These are phyloP conservation scores for Pouteria campechiana DNA, from an alignment of 179 eudicot genomes.

Conservation along the genomic window DNA sequence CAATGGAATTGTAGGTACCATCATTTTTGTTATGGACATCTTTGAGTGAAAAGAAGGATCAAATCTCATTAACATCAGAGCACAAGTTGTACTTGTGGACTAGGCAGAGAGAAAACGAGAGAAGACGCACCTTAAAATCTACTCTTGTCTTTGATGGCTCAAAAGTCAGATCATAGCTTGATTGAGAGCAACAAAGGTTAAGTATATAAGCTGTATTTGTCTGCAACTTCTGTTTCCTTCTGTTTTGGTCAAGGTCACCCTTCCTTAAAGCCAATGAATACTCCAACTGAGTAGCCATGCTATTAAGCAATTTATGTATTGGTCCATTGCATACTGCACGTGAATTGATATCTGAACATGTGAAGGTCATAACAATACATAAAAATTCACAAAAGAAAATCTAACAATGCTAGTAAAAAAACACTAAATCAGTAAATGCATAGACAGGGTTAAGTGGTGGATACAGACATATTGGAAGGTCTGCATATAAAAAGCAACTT, in stretches of 20 bases:
- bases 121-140: conserved; percentile 65
- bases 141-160: conserved; percentile 62
- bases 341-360: conserved; percentile 69
- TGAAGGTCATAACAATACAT: conserved; percentile 33
- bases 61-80: not conserved
- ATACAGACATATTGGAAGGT: conserved; percentile 89
- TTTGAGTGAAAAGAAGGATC: no score
- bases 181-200: conserved; percentile 63
- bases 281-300: conserved; percentile 38
- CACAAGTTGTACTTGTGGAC: no score
- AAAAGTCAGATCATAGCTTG: conserved; percentile 49
- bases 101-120: no score
- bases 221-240: conserved; percentile 41
- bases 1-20: no score
- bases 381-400: conserved; percentile 1
- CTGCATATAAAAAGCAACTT: conserved; percentile 36
- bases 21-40: no score
- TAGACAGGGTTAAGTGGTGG: conserved; percentile 20
- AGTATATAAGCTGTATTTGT: conserved; percentile 45
- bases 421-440: conserved; percentile 1
- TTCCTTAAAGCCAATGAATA: conserved; percentile 29
- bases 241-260: conserved; percentile 17
- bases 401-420: not conserved
- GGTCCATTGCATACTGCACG: conserved; percentile 71
- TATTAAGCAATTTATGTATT: conserved; percentile 70